phyloP scores from a whole-genome alignment of 164 flowering plant genomes.

The Cinnamomum chago region DNA sequence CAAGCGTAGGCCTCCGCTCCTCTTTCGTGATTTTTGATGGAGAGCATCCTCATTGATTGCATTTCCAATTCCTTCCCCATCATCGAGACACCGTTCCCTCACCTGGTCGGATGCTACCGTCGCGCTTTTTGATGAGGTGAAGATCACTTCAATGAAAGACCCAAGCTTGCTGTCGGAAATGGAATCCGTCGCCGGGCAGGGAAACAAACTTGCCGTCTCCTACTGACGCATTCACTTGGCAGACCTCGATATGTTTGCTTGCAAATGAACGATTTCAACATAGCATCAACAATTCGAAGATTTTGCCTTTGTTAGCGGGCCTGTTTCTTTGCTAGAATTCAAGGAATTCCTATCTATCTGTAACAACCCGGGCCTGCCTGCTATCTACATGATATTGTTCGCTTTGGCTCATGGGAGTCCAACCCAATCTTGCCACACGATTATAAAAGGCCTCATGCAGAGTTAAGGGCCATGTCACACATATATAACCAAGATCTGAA shows the following conservation, averaged over 20 bases:
- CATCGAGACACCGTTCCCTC: slow-evolving; percentile 68
- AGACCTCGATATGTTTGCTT: slow-evolving; percentile 67
- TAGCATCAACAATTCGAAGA: slow-evolving; percentile 5
- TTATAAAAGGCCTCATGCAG: no score
- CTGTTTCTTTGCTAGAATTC: no score
- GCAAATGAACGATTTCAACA: not conserved
- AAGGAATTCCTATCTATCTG: no score
- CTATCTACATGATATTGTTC: no score
- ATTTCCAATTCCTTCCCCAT: slow-evolving; percentile 38
- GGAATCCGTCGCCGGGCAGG: slow-evolving; percentile 55
- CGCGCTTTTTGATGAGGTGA: slow-evolving; percentile 72
- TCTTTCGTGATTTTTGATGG: slow-evolving; percentile 61
- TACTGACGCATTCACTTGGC: slow-evolving; percentile 76
- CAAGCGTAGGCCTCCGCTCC: slow-evolving; percentile 53
- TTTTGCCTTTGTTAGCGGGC: slow-evolving; percentile 48
- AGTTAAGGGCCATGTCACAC: no score
- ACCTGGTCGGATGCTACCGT: slow-evolving; percentile 65
- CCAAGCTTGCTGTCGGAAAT: slow-evolving; percentile 53
- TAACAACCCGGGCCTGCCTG: no score
- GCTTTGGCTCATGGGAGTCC: no score
- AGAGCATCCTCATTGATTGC: slow-evolving; percentile 74
- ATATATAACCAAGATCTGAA: no score
- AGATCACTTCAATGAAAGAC: slow-evolving; percentile 70
- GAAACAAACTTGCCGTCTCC: slow-evolving; percentile 59
- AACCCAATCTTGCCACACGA: no score